Conservation (phyloP, 2,329 filamentous ascomycete species). For the Ascochyta clinopodiicola region DNA sequence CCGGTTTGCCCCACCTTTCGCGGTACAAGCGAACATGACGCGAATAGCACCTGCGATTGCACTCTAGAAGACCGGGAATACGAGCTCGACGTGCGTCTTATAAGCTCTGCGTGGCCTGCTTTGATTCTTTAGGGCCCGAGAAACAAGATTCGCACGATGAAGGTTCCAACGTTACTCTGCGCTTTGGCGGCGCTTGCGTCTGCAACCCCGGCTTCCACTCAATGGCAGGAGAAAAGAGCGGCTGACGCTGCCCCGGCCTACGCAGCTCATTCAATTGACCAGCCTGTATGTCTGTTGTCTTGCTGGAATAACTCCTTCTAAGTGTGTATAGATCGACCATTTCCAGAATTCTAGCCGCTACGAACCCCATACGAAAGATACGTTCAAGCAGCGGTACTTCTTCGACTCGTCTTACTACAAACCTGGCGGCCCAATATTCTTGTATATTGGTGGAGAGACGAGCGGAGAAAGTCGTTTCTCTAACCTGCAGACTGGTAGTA, state of each 20-base stretch:
- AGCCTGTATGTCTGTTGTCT: conserved; percentile 23
- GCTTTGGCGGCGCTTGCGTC: conserved; percentile 10
- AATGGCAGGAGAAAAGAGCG: conserved; percentile 21
- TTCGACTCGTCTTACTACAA: conserved; percentile 62
- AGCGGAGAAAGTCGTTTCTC: conserved; percentile 49
- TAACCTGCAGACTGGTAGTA: conserved; percentile 51
- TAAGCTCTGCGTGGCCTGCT: background rate
- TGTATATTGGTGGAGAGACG: conserved; percentile 58
- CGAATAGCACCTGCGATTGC: conserved; percentile 3
- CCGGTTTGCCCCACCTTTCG: conserved; percentile 12
- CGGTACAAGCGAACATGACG: conserved; percentile 15
- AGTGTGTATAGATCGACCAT: conserved; percentile 51
- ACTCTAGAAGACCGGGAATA: background rate
- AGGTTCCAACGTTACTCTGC: conserved; percentile 8
- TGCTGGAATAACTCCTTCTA: background rate
- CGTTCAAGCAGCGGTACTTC: conserved; percentile 63
- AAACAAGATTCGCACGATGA: conserved; percentile 13
- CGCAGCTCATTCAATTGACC: conserved; percentile 32
- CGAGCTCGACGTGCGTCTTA: background rate
- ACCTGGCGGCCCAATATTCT: conserved; percentile 59
- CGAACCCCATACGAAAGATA: conserved; percentile 53
- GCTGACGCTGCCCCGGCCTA: conserved; percentile 22
- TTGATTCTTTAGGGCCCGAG: background rate
- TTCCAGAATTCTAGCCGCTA: conserved; percentile 53
- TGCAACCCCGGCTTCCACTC: conserved; percentile 5